A percentile compares a stretch with the other conserved stretches of the same genome.
These are phyloP conservation scores for Colletotrichum sidae DNA, from an alignment of 2,329 filamentous ascomycete species.

Conservation along the genomic window DNA sequence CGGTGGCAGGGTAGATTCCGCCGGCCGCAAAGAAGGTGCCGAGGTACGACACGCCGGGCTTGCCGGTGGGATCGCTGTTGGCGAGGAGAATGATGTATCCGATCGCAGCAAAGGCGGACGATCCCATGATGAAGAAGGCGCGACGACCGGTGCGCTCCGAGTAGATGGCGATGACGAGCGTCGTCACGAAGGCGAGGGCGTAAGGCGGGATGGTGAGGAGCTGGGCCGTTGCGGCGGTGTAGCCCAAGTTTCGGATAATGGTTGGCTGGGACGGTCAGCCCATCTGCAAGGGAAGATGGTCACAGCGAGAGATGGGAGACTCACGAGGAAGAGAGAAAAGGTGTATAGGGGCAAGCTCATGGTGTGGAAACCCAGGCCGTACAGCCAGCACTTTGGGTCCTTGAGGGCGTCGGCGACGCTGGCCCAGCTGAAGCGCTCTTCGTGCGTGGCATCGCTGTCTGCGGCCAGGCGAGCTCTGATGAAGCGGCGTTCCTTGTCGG, in stretches of 20 bases:
- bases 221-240: conserved; percentile 64
- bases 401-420: conserved; percentile 72
- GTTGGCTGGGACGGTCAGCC: conserved; percentile 51
- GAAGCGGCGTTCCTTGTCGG: conserved; percentile 63
- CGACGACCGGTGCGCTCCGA: conserved; percentile 69
- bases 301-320: conserved; percentile 38
- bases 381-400: conserved; percentile 79
- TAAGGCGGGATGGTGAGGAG: conserved; percentile 74
- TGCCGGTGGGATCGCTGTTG: conserved; percentile 56
- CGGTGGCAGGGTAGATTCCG: conserved; percentile 75
- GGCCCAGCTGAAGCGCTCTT: conserved; percentile 76
- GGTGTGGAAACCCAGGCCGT: conserved; percentile 78
- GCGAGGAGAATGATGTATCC: conserved; percentile 72
- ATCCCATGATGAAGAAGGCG: conserved; percentile 72
- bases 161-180: conserved; percentile 67
- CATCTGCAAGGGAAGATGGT: fast-evolving
- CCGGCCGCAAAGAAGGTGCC: conserved; percentile 73
- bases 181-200: conserved; percentile 70
- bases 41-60: conserved; percentile 68
- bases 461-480: conserved; percentile 72
- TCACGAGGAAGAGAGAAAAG: conserved; percentile 64
- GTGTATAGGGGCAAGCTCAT: conserved; percentile 74
- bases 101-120: conserved; percentile 66
- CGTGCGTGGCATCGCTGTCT: conserved; percentile 76
- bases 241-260: conserved; percentile 66